These are phyloP conservation scores for Circinella minor DNA, from an alignment of 371 early-diverging fungal species.

Conservation along the genomic window DNA sequence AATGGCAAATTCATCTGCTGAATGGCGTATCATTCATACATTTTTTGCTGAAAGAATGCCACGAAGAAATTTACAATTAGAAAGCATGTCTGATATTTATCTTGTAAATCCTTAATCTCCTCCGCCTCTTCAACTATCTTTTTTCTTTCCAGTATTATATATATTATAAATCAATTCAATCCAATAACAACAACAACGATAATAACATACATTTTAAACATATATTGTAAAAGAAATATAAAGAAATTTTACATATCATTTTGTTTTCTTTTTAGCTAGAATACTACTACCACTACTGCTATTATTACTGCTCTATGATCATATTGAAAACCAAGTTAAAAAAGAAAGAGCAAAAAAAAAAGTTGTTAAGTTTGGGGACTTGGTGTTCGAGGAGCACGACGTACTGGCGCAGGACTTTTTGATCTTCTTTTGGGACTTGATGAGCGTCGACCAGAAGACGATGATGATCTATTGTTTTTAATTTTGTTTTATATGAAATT, in stretches of 20 bases:
- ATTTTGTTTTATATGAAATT: too few relatives aligned
- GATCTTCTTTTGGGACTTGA: background rate
- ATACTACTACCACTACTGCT: too few relatives aligned
- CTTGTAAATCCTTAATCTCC: slow-evolving; percentile 35
- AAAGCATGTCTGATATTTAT: slow-evolving; percentile 59
- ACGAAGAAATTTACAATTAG: slow-evolving; percentile 47
- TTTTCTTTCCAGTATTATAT: too few relatives aligned
- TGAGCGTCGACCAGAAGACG: slow-evolving; percentile 1
- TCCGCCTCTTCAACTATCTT: too few relatives aligned
- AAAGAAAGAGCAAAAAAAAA: background rate
- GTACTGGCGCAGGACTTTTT: background rate
- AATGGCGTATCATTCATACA: slow-evolving; percentile 60
- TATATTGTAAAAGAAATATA: too few relatives aligned
- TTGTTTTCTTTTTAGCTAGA: too few relatives aligned
- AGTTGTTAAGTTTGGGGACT: background rate
- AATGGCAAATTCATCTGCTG: slow-evolving; percentile 55
- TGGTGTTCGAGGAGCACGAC: slow-evolving; percentile 4
- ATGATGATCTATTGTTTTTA: background rate
- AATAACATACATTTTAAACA: too few relatives aligned
- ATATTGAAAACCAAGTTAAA: background rate
- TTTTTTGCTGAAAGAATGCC: slow-evolving; percentile 59
- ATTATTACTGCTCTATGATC: too few relatives aligned
- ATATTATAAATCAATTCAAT: too few relatives aligned
- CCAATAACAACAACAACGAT: too few relatives aligned
- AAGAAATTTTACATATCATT: too few relatives aligned